These are phyloP conservation scores for Pisolithus tinctorius DNA, from an alignment of 768 basidiomycete genomes.

Conservation along the genomic window DNA sequence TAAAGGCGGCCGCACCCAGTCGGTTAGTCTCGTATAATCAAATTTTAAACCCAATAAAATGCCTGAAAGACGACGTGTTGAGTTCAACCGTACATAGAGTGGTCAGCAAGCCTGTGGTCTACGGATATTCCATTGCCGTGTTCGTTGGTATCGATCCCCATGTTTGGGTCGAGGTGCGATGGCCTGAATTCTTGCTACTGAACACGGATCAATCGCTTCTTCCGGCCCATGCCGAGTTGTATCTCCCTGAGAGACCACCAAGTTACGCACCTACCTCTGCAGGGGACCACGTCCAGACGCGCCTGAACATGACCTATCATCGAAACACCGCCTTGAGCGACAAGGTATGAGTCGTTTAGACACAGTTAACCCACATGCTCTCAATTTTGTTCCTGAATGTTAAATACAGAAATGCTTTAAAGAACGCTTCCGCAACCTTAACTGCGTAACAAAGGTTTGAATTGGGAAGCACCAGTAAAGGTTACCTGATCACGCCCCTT, in stretches of 20 bases:
- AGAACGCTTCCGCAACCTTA: too few relatives aligned
- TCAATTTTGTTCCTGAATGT: too few relatives aligned
- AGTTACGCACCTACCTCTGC: slow-evolving; percentile 70
- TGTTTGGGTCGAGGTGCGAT: slow-evolving; percentile 63
- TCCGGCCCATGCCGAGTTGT: slow-evolving; percentile 42
- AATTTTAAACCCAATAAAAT: too few relatives aligned
- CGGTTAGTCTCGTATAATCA: too few relatives aligned
- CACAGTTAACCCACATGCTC: too few relatives aligned
- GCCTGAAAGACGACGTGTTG: slow-evolving; percentile 71
- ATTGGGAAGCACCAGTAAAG: too few relatives aligned
- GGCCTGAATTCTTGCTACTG: not conserved
- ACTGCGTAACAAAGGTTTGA: too few relatives aligned
- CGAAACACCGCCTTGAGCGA: not conserved
- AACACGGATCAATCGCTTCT: too few relatives aligned
- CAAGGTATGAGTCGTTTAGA: too few relatives aligned
- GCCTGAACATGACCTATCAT: slow-evolving; percentile 40
- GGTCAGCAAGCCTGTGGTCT: slow-evolving; percentile 62
- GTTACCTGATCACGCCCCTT: too few relatives aligned
- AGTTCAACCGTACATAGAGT: slow-evolving; percentile 85
- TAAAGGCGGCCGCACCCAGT: too few relatives aligned
- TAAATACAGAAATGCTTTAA: too few relatives aligned
- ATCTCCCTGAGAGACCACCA: slow-evolving; percentile 45
- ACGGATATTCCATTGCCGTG: slow-evolving; percentile 79
- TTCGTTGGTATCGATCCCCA: slow-evolving; percentile 87
- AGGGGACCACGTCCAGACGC: slow-evolving; percentile 74